Base-by-base conservation (phyloP, 1,139 yeast species). In the Yamadazyma buinensis region DNA sequence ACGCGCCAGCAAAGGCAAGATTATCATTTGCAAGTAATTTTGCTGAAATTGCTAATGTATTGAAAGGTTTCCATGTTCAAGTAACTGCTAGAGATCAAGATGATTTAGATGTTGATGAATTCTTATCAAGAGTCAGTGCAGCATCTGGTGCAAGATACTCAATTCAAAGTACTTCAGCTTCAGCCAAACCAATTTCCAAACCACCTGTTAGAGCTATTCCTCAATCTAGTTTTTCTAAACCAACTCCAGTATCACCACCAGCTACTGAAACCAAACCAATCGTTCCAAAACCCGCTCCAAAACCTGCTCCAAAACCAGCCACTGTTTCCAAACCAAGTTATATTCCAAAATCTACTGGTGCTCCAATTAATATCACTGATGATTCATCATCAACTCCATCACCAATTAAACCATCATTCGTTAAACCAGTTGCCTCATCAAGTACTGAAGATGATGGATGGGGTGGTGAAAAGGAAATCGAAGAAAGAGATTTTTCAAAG, bases 141-240 rank as follows among this genome's bases (percentile, higher is more conserved):
- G 96, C 98, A 26, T 85, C 97, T 2, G 98, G 98, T 48, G 96
- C 98, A 17, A 80, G 95, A 54, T 92, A 92, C 62, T 82, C 95
- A 4, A 76, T 80, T 36, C 84, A 80, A 55, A 46, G 48, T 20
- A 36, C 54, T 20, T 21, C 29, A n/a, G 14, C 32, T 24, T 27
- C 38, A 15, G 39, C 52, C 23, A 51, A 48, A 32, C 59, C 59
- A 15, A 25, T 29, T 13, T 5, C 19, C 7, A n/a, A n/a, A n/a
- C n/a, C n/a, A n/a, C 29, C 46, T 28, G 22, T 32, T 24, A 42
- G 40, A 21, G 36, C 42, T 12, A 23, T 39, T 28, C 32, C 40
- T 20, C 30, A 23, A 9, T 23, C 43, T 14, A 29, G 22, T 18
- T n/a, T n/a, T n/a, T 34, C 48, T 10, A 36, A 41, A 4, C 46